phyloP scores from a whole-genome alignment of 345 rosid genomes.

The Kandelia obovata region DNA sequence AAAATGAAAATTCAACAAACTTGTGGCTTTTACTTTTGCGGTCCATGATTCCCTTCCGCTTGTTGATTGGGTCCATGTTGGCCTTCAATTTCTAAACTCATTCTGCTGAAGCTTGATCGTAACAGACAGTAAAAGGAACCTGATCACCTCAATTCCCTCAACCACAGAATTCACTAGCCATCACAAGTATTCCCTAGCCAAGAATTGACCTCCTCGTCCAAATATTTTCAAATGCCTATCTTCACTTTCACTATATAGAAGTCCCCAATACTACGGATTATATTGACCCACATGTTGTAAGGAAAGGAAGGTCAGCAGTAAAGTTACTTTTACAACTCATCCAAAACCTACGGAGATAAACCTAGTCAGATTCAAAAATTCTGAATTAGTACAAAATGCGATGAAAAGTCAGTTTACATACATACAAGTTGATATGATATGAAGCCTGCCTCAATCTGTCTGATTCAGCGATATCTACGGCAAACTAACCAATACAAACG shows the following conservation, averaged over 20 bases:
- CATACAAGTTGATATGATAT: not conserved
- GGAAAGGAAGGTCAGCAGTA: not conserved
- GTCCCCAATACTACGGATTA: not conserved
- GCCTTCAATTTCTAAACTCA: constrained; percentile 63
- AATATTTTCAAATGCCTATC: not conserved
- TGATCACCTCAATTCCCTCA: not conserved
- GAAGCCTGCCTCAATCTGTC: constrained; percentile 7
- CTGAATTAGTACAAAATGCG: not conserved
- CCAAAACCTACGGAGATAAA: not conserved
- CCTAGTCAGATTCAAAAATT: constrained; percentile 6
- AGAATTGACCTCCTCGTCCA: not conserved
- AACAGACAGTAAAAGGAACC: not conserved
- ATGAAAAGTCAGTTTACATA: not conserved
- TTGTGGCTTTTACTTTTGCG: constrained; percentile 35
- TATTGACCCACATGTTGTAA: not conserved
- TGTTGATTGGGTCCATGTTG: constrained; percentile 37
- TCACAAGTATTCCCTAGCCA: not conserved
- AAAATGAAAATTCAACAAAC: constrained; percentile 4
- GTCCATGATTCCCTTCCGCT: constrained; percentile 31
- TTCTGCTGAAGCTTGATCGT: constrained; percentile 28
- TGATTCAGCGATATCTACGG: constrained; percentile 2
- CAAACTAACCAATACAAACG: not conserved
- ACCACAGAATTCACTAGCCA: not conserved
- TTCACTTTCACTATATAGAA: not conserved
- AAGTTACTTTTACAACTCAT: not conserved